Base-by-base conservation (phyloP, 495 filamentous ascomycete species). In the Lineolata rhizophorae region DNA sequence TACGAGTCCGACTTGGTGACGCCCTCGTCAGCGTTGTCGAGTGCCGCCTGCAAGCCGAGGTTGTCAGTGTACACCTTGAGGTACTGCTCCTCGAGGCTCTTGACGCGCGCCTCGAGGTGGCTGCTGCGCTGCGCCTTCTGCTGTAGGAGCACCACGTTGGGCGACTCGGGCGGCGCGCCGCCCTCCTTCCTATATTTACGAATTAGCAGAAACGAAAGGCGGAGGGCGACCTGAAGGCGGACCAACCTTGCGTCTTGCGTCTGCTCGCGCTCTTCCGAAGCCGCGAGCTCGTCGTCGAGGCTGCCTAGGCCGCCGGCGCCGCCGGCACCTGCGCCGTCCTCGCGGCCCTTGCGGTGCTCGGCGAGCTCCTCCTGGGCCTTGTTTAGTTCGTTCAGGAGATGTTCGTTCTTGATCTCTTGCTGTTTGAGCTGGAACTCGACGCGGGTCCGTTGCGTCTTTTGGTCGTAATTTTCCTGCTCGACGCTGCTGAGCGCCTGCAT, bases 391-490 rank as follows among this genome's bases (percentile, higher is more conserved):
- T 32, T 62, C 55, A 2, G 61, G 56, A 30, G 5, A 14, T 57
- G 57, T 29, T 65, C 51, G 1, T 64, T 53, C 27, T 62, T 59
- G 34, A 68, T 61, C 6, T 54, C 51, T 0, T 70, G 53, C n/a
- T 59, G 51, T 14, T 64, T 56, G 32, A 69, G 66, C 32, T 74
- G 66, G 36, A 64, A 54, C 38, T 72, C 64, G 10, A 72, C 48
- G 27, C 64, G 58, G 32, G 61, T 61, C 39, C 64, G 62, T 20
- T 64, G 53, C 18, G 56, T 58, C 36, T 64, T 65, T 20, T 67
- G 56, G 26, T 73, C 69, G 37, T 57, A 65, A 35, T 64, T 60
- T 27, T 70, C 65, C 41, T 67, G 63, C 41, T 76, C 71, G 36
- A 67, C 62, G 19, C 62, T 65, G 9, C 63, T 56, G 18, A 75